Percentiles rank a stretch among this genome's conserved stretches.
phyloP scores from a whole-genome alignment of 1,284 basidiomycete species.

The Fomitopsis pinicola region DNA sequence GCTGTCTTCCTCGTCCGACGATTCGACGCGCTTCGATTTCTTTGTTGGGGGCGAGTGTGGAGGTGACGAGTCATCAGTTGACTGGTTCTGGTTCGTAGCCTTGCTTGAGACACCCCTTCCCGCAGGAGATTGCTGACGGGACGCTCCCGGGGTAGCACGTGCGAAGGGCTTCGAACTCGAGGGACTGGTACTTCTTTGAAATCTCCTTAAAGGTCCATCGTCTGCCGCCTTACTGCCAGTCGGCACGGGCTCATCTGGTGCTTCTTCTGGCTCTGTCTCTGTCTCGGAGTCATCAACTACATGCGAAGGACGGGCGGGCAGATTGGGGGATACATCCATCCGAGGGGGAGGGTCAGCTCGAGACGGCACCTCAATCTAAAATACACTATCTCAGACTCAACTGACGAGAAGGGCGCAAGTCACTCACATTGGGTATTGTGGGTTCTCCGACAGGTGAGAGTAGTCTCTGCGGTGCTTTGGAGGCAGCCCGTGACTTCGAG shows the following conservation, averaged over 20 bases:
- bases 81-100: slow-evolving; percentile 2
- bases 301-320: neutral
- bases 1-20: slow-evolving; percentile 51
- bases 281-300: neutral
- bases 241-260: neutral
- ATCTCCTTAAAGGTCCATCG: slow-evolving; percentile 4
- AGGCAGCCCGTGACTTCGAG: slow-evolving; percentile 7
- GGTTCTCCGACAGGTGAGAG: neutral
- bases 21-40: slow-evolving; percentile 32
- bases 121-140: slow-evolving; percentile 8
- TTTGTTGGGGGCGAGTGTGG: slow-evolving; percentile 40
- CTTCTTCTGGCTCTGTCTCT: neutral
- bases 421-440: neutral
- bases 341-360: neutral
- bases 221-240: neutral
- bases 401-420: too few species aligned
- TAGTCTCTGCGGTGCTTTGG: neutral
- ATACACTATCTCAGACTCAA: neutral
- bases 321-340: neutral
- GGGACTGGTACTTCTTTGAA: slow-evolving; percentile 5
- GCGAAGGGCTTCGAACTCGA: slow-evolving; percentile 12
- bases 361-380: neutral
- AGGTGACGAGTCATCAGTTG: slow-evolving; percentile 31
- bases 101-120: neutral
- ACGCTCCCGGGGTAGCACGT: slow-evolving; percentile 13